These are phyloP conservation scores for Biscogniauxia mediterranea DNA, from an alignment of 2,329 filamentous ascomycete species.

Conservation along the genomic window DNA sequence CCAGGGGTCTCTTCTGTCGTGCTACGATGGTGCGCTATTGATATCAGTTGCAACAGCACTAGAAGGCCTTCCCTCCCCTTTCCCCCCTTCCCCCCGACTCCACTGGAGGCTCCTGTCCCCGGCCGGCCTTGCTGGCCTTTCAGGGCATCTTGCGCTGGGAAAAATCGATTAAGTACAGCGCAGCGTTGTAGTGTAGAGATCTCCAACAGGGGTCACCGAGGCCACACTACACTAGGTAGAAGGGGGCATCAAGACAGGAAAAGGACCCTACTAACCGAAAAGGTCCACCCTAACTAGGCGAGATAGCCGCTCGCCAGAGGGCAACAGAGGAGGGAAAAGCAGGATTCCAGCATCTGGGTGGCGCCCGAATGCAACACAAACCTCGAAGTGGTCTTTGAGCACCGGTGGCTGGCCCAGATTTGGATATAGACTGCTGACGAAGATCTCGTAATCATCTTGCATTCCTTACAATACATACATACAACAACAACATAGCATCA, in stretches of 20 bases:
- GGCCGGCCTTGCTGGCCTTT: background rate
- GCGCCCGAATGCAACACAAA: slow-evolving; percentile 17
- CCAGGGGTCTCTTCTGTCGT: background rate
- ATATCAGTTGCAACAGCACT: background rate
- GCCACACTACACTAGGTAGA: background rate
- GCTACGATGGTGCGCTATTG: background rate
- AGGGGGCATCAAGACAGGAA: background rate
- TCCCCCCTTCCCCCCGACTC: background rate
- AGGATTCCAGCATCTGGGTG: slow-evolving; percentile 1
- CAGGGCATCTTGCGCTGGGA: background rate
- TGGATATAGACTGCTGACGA: slow-evolving; percentile 16
- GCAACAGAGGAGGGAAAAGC: background rate
- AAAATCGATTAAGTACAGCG: background rate
- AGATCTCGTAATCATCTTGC: slow-evolving; percentile 13
- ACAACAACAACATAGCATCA: background rate
- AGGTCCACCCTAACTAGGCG: background rate
- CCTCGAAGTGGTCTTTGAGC: slow-evolving; percentile 8
- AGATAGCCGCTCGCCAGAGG: background rate
- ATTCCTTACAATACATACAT: background rate
- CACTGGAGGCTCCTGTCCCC: background rate
- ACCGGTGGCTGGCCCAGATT: slow-evolving; percentile 13
- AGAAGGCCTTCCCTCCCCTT: too few relatives aligned
- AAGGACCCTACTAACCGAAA: background rate
- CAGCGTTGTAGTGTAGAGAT: background rate
- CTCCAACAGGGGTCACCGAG: background rate